Conservation (phyloP, 805 yeast species). For the Candida xyloterini region DNA sequence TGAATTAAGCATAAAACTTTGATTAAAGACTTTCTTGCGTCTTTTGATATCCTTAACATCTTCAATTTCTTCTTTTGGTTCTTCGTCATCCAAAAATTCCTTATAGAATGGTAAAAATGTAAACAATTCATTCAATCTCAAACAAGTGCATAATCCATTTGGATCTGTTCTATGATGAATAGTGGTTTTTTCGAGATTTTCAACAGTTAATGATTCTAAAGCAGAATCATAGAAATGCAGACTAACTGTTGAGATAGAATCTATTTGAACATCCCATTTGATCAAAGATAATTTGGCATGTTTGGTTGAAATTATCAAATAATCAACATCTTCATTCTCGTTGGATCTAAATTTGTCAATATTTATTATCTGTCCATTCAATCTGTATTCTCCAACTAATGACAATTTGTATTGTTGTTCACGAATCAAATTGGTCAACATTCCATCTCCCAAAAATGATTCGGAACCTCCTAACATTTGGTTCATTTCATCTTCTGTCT, state of each 20-base stretch:
- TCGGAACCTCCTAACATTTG: constrained; percentile 18
- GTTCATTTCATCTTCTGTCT: constrained; percentile 15
- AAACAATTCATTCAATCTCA: constrained; percentile 63
- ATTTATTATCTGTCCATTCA: constrained; percentile 68
- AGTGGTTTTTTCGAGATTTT: constrained; percentile 33
- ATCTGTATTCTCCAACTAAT: constrained; percentile 59
- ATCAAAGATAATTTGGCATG: constrained; percentile 76
- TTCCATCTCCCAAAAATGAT: constrained; percentile 22
- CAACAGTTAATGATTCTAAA: constrained; percentile 48
- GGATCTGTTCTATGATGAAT: constrained; percentile 63
- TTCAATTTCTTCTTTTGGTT: constrained; percentile 30
- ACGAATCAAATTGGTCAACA: constrained; percentile 17
- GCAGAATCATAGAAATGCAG: constrained; percentile 83
- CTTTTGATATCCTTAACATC: constrained; percentile 20
- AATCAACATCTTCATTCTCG: constrained; percentile 50
- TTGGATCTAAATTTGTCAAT: constrained; percentile 48
- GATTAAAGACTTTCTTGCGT: constrained; percentile 36
- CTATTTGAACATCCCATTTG: constrained; percentile 58
- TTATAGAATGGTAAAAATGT: constrained; percentile 66
- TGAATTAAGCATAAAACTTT: constrained; percentile 61
- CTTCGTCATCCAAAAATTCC: constrained; percentile 41
- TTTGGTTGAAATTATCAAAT: constrained; percentile 62
- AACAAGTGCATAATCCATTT: constrained; percentile 49
- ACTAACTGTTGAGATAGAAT: constrained; percentile 65
- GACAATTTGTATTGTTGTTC: constrained; percentile 31